Base-by-base conservation (phyloP, 192 early-diverging fungal genomes). In the Pilaira anomala region DNA sequence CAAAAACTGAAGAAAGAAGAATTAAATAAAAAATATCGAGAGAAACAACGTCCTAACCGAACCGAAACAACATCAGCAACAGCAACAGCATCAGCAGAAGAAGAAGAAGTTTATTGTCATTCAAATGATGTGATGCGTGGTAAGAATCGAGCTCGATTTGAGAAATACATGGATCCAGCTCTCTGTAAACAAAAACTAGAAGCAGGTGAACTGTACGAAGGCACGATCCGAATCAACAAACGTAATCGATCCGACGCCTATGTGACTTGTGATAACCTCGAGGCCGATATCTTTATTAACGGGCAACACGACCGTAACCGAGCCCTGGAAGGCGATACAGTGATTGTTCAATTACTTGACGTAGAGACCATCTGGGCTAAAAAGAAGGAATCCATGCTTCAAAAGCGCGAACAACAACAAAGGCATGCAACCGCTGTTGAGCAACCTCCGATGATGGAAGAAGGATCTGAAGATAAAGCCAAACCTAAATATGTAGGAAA, bases 241-340 rank as follows among this genome's bases (percentile, higher is more conserved):
- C 83, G 84, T 60, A 88, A 90, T 66, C 79, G 87, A 26, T 83
- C 76, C 25, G 91, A 94, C 59, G 92, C 90, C 29, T 96, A 96
- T 73, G 91, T 93, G 21, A 85, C 87, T 0, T 75, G 87, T 6
- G 87, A 91, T 25, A 46, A 8, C 9, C 18, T 46, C 0, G 84
- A 85, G 25, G 72, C 76, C 7, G 92, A 94, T 63, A 78, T 93
- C 7, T 88, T 83, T 63, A 87, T 94, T 13, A 82, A 71, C 30
- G 85, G 87, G 6, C 68, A 76, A 22, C 77, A 72, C 25, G 69
- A 77, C 48, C 84, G 89, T 21, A 94, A 94, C 70, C 82, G 92
- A 39, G 88, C 91, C 1, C 63, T 94, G 19, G 90, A 94, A 21
- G 91, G 90, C 2, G 92, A 94, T 64, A 65, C 83, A 0, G 92